Base-by-base conservation (phyloP, 2,329 filamentous ascomycete genomes). In the Mollisiaceae sp. region DNA sequence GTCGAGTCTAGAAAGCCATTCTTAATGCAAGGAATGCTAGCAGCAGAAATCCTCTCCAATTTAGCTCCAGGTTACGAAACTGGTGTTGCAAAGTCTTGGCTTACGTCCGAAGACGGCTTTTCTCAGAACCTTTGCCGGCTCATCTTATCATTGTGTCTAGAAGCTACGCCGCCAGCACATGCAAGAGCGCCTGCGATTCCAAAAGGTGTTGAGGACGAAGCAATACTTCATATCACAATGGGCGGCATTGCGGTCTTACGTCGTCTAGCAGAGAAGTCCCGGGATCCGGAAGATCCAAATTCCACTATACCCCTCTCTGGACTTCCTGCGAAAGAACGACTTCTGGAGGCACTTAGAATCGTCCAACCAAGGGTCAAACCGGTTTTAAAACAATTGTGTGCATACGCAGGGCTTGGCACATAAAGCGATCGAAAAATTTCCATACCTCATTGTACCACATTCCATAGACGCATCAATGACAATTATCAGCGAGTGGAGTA, bases 21-120 rank as follows among this genome's bases (percentile, higher is more conserved):
- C 73, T 81, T 99, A 12, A 95, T 97, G 85, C 95, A 99, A 79
- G 94, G 93, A 1, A 86, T 98, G 72, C 83, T 98, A 6, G 91
- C 93, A 1, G 94, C 93, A 0, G 94, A 98, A 71, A 96, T 98
- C 60, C 80, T 98, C 2, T 88, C 93, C 0, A 89, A 89, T 11
- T 82, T 97, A 14, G 87, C 88, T 2, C 90, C 90, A 2, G 85
- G 85, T 4, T 83, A 87, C n/a, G 93, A 96, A 70, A 85, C 85
- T 18, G 85, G 87, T 4, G 79, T 97, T 8, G 90, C 94, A 4
- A 87, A 87, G 63, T 83, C 86, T 0, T 98, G 95, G 94, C 85
- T 98, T 8, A 87, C 89, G 45, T 93, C 91, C 3, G 88, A 90
- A 50, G 93, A 96, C 72, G 92, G 91, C 0, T 95, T 97, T 77